These are phyloP conservation scores for Diaporthe sp. DNA, from an alignment of 2,329 filamentous ascomycete genomes.

Conservation along the genomic window DNA sequence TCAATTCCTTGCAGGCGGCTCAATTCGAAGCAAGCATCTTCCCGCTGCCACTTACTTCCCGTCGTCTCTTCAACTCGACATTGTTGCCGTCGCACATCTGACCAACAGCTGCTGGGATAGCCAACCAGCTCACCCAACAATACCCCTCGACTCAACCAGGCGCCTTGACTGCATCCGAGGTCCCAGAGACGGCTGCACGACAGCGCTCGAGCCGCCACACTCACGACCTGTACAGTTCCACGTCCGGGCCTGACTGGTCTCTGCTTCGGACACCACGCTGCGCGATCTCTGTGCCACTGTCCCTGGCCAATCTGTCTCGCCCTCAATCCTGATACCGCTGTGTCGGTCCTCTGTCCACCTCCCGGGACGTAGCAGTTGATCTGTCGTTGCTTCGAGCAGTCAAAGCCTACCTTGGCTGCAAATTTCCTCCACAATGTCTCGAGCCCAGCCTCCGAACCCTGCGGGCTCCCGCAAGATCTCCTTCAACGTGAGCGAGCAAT, in stretches of 20 bases:
- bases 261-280: constrained; percentile 16
- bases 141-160: constrained; percentile 4
- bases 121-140: neutral
- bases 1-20: constrained; percentile 5
- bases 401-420: neutral
- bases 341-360: neutral
- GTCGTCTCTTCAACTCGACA: neutral
- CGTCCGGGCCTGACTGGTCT: constrained; percentile 30
- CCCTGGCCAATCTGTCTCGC: neutral
- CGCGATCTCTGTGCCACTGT: constrained; percentile 10
- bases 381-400: constrained; percentile 6
- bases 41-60: constrained; percentile 4
- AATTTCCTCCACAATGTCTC: constrained; percentile 61
- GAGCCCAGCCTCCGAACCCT: constrained; percentile 67
- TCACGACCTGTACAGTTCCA: constrained; percentile 4
- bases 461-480: constrained; percentile 91
- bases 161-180: constrained; percentile 28
- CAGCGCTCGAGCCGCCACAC: constrained; percentile 29
- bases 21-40: constrained; percentile 26
- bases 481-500: constrained; percentile 99
- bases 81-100: constrained; percentile 2
- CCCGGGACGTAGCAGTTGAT: constrained; percentile 20
- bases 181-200: constrained; percentile 12
- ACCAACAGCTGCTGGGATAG: constrained; percentile 1
- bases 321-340: constrained; percentile 15